Conservation (phyloP, 2,329 filamentous ascomycete genomes). For the Falciphora oryzae region DNA sequence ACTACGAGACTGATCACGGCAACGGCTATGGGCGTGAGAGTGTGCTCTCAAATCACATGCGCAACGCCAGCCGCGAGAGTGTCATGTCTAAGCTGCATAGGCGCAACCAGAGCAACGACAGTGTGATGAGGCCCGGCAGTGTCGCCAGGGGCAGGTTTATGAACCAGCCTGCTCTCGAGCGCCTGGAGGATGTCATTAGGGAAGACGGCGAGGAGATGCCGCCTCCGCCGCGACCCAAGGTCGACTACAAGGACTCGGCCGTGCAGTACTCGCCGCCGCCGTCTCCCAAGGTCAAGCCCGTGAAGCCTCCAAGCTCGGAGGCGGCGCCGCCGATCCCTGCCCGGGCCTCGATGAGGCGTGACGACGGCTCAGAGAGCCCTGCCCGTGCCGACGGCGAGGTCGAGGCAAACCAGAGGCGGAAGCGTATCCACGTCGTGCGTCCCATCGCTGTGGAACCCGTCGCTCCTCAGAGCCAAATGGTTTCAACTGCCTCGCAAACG, state of each 20-base stretch:
- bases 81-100: slow-evolving; percentile 42
- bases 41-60: slow-evolving; percentile 48
- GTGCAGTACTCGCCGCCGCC: slow-evolving; percentile 79
- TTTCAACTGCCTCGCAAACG: slow-evolving; percentile 60
- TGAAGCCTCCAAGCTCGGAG: slow-evolving; percentile 29
- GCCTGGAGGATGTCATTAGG: slow-evolving; percentile 45
- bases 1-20: slow-evolving; percentile 64
- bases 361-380: slow-evolving; percentile 37
- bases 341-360: slow-evolving; percentile 28
- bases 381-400: slow-evolving; percentile 50
- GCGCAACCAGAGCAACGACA: slow-evolving; percentile 54
- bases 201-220: slow-evolving; percentile 41
- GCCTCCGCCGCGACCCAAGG: slow-evolving; percentile 14
- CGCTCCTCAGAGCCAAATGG: slow-evolving; percentile 43
- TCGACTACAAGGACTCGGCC: slow-evolving; percentile 66
- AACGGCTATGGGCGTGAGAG: slow-evolving; percentile 49
- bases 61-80: slow-evolving; percentile 54
- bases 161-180: slow-evolving; percentile 50
- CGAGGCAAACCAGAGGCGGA: slow-evolving; percentile 68
- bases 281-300: slow-evolving; percentile 52
- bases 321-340: slow-evolving; percentile 25
- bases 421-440: slow-evolving; percentile 54
- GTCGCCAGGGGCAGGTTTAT: slow-evolving; percentile 47
- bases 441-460: slow-evolving; percentile 44
- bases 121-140: slow-evolving; percentile 49